Evolutionary conservation across 495 filamentous ascomycete species (phyloP).

Genomic region (Aspergillus panamensis): DNA sequence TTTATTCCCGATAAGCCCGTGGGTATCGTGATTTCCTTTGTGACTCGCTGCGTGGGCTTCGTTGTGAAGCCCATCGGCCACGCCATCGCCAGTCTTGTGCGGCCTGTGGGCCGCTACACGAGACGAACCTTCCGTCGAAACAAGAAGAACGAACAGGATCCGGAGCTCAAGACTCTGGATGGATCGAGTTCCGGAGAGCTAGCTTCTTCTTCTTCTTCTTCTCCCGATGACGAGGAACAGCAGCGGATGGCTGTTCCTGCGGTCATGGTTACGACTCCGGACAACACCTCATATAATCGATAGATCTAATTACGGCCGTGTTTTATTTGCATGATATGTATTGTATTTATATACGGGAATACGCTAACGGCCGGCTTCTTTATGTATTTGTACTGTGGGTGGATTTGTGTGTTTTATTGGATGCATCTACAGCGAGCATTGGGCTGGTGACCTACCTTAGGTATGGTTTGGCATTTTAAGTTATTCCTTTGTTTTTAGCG

Average conservation of each 20-base stretch:
- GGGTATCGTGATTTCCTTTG: constrained; percentile 38
- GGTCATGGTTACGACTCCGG: constrained; percentile 11
- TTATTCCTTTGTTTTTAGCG: background rate
- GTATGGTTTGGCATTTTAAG: background rate
- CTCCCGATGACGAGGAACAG: constrained; percentile 9
- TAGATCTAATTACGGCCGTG: background rate
- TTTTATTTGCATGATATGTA: background rate
- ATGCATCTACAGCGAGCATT: constrained; percentile 1
- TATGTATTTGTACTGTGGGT: background rate
- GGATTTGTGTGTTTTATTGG: constrained; percentile 14
- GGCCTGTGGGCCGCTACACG: background rate
- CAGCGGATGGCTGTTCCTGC: constrained; percentile 1
- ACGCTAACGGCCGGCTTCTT: background rate
- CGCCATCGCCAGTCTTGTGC: constrained; percentile 5
- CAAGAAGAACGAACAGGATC: constrained; percentile 5
- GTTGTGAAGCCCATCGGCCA: constrained; percentile 32
- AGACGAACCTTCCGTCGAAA: background rate
- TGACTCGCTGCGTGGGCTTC: constrained; percentile 24
- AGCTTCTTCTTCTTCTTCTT: background rate
- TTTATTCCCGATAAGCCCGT: constrained; percentile 60
- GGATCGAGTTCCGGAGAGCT: background rate
- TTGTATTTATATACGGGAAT: background rate
- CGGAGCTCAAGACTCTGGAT: constrained; percentile 3
- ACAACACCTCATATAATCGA: constrained; percentile 8
- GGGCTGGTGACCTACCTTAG: no score